These are phyloP conservation scores for Vitis hybrid DNA, from an alignment of 177 flowering plant species.

Conservation along the genomic window DNA sequence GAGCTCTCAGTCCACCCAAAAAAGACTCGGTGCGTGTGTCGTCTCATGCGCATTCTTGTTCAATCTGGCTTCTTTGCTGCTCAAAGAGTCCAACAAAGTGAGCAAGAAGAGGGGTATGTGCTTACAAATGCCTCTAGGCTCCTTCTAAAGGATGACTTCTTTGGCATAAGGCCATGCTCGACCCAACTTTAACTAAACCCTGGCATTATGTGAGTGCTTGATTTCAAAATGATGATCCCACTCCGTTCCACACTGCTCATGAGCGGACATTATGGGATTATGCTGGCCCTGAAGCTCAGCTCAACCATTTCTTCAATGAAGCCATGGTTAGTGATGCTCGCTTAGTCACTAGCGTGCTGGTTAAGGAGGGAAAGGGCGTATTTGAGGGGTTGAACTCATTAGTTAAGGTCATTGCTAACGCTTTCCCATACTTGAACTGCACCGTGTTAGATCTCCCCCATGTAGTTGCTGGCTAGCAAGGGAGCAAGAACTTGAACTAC, in stretches of 20 bases:
- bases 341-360: background rate
- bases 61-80: constrained; percentile 24
- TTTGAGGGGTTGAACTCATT: constrained; percentile 23
- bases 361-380: constrained; percentile 8
- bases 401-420: constrained; percentile 15
- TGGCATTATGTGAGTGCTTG: constrained; percentile 14
- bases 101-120: constrained; percentile 9
- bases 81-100: background rate
- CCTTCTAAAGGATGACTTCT: constrained; percentile 16
- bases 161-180: background rate
- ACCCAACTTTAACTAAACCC: constrained; percentile 1
- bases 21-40: constrained; percentile 12
- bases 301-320: constrained; percentile 10
- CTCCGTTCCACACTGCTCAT: constrained; percentile 15
- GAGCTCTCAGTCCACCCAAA: constrained; percentile 8
- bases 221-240: constrained; percentile 9
- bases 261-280: constrained; percentile 11
- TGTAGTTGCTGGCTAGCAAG: constrained; percentile 18
- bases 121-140: constrained; percentile 19
- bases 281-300: background rate
- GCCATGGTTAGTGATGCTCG: constrained; percentile 23
- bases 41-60: constrained; percentile 28
- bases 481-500: constrained; percentile 6
- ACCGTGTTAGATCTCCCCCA: constrained; percentile 28
- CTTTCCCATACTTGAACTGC: constrained; percentile 18